Evolutionary conservation across 2,329 filamentous ascomycete genomes (phyloP).

Genomic region (Colletotrichum gigasporum): DNA sequence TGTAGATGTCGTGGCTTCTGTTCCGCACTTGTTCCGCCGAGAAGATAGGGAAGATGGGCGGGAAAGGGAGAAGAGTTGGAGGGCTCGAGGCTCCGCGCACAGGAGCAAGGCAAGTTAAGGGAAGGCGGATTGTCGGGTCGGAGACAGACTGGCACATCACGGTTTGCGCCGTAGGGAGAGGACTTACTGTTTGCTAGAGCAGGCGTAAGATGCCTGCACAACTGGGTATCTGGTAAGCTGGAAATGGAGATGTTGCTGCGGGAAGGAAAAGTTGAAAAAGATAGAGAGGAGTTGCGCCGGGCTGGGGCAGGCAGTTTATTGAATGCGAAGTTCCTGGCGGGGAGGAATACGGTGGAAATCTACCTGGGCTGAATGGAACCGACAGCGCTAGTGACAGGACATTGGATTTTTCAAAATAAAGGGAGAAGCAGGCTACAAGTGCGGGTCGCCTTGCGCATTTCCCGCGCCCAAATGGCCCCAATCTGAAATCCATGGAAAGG

Average conservation of each 20-base stretch:
- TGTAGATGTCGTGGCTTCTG: not conserved
- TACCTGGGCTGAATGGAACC: constrained; percentile 25
- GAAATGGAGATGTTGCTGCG: constrained; percentile 9
- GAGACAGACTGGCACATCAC: not conserved
- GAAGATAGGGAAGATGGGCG: not conserved
- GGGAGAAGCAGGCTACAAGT: constrained; percentile 30
- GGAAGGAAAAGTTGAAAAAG: not conserved
- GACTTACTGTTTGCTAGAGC: constrained; percentile 8
- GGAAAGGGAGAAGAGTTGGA: no score
- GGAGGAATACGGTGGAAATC: constrained; percentile 28
- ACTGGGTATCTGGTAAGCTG: constrained; percentile 29
- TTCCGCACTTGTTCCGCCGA: not conserved
- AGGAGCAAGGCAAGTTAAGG: not conserved
- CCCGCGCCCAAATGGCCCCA: constrained; percentile 23
- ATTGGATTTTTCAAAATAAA: constrained; percentile 34
- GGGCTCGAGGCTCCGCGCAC: not conserved
- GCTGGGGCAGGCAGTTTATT: constrained; percentile 29
- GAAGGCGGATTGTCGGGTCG: not conserved
- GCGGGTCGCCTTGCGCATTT: constrained; percentile 33
- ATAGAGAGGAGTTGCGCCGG: constrained; percentile 6
- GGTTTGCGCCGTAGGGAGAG: not conserved
- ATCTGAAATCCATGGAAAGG: constrained; percentile 33
- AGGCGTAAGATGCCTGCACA: constrained; percentile 11
- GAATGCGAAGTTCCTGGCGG: constrained; percentile 28
- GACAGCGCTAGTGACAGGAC: constrained; percentile 22